Evolutionary conservation across 495 filamentous ascomycete genomes (phyloP).

Genomic region (Letharia lupina): DNA sequence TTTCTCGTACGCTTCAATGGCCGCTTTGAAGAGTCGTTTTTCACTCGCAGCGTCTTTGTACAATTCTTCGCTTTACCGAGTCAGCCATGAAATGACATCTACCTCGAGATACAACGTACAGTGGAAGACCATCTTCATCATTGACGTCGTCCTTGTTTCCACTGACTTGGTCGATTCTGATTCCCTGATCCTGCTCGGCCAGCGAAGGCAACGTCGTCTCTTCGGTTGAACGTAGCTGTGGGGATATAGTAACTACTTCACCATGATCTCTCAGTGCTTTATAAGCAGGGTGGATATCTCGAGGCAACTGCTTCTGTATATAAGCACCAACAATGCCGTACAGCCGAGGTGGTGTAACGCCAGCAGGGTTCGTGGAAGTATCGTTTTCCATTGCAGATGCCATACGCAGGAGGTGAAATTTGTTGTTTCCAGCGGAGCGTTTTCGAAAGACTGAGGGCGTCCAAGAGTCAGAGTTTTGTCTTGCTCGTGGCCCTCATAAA

Average conservation of each 20-base stretch:
- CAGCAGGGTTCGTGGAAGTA: not conserved
- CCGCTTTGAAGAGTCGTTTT: not conserved
- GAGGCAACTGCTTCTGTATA: not conserved
- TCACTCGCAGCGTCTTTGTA: conserved; percentile 8
- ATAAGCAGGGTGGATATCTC: not conserved
- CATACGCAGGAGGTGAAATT: not conserved
- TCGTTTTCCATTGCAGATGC: not conserved
- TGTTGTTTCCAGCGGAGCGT: not conserved
- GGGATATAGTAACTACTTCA: not conserved
- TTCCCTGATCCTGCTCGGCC: not conserved
- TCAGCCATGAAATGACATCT: not conserved
- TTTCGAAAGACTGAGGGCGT: not conserved
- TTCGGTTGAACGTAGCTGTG: not conserved
- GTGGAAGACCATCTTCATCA: not conserved
- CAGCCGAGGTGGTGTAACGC: not conserved
- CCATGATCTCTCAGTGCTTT: not conserved
- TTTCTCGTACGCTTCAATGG: conserved; percentile 1
- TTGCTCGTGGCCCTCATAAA: not conserved
- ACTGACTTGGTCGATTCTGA: not conserved
- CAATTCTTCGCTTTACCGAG: conserved; percentile 4
- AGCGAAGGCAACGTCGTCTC: not conserved
- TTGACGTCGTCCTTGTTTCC: not conserved
- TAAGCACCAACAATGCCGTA: not conserved
- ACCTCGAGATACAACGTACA: not conserved
- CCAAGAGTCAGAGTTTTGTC: not conserved